Percentiles rank a stretch among this genome's conserved stretches.
Conservation (phyloP, 805 yeast species). For the Wickerhamomyces queroliae region DNA sequence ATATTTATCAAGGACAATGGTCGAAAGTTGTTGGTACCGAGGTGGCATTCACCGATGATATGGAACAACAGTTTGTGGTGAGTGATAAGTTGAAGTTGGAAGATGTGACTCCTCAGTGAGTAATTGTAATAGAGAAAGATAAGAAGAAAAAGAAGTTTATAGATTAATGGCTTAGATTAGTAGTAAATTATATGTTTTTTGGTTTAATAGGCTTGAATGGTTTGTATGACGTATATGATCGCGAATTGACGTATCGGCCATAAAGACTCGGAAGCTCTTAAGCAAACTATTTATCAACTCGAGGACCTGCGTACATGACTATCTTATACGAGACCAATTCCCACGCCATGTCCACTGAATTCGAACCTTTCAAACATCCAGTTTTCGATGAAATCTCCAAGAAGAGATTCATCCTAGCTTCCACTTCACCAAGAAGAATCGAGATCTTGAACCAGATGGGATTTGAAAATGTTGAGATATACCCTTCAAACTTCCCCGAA, state of each 20-base stretch:
- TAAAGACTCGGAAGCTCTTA: no score
- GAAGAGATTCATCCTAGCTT: constrained; percentile 56
- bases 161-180: no score
- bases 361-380: constrained; percentile 25
- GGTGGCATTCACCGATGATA: constrained; percentile 28
- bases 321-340: no score
- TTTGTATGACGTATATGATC: no score
- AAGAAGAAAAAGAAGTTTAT: no score
- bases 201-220: no score
- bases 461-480: constrained; percentile 35
- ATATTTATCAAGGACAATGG: constrained; percentile 74
- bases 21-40: constrained; percentile 74
- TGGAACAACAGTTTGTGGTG: constrained; percentile 14
- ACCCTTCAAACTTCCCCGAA: constrained; percentile 72
- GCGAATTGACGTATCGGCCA: no score
- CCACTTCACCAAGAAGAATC: constrained; percentile 76
- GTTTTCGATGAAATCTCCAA: constrained; percentile 19
- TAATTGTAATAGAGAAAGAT: background rate
- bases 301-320: no score
- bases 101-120: constrained; percentile 15
- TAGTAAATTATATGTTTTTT: no score
- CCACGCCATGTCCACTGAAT: background rate
- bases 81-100: constrained; percentile 17
- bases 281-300: no score
- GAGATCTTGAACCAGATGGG: constrained; percentile 66